These are phyloP conservation scores for Zoysia pacifica DNA, from an alignment of 176 grass and related monocot genomes.

Conservation along the genomic window DNA sequence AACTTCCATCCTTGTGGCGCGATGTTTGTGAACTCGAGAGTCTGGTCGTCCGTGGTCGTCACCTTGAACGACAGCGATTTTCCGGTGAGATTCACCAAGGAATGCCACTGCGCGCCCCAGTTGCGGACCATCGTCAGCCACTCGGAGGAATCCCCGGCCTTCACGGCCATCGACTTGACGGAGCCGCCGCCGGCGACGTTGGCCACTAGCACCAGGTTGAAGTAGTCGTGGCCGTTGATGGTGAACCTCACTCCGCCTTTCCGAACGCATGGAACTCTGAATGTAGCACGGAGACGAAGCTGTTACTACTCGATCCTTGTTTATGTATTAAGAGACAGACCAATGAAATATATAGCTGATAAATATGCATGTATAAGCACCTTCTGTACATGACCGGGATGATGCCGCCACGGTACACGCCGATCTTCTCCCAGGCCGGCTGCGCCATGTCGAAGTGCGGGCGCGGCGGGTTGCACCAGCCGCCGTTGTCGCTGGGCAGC, in stretches of 20 bases:
- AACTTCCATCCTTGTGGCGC: slow-evolving; percentile 49
- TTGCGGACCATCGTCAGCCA: slow-evolving; percentile 49
- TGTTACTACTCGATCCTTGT: too few species aligned
- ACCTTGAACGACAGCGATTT: slow-evolving; percentile 40
- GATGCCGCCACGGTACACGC: slow-evolving; percentile 15
- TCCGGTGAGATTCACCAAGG: background rate
- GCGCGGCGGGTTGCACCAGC: slow-evolving; percentile 52
- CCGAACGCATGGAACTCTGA: slow-evolving; percentile 47
- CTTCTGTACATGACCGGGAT: slow-evolving; percentile 44
- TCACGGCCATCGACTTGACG: slow-evolving; percentile 44
- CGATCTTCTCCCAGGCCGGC: slow-evolving; percentile 56
- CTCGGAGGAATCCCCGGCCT: background rate
- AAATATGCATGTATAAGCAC: background rate
- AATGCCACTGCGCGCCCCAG: slow-evolving; percentile 51
- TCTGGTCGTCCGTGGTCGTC: slow-evolving; percentile 18
- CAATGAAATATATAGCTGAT: too few species aligned
- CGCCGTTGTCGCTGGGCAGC: slow-evolving; percentile 42
- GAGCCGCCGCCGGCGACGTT: slow-evolving; percentile 49
- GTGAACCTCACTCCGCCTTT: slow-evolving; percentile 55
- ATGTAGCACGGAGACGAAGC: background rate
- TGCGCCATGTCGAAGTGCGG: slow-evolving; percentile 60
- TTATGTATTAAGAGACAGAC: too few species aligned
- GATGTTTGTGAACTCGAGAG: slow-evolving; percentile 31
- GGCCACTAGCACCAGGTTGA: slow-evolving; percentile 47
- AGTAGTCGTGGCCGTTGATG: slow-evolving; percentile 50